These are phyloP conservation scores for Lasiodiplodia sp. DNA, from an alignment of 2,329 filamentous ascomycete genomes.

Conservation along the genomic window DNA sequence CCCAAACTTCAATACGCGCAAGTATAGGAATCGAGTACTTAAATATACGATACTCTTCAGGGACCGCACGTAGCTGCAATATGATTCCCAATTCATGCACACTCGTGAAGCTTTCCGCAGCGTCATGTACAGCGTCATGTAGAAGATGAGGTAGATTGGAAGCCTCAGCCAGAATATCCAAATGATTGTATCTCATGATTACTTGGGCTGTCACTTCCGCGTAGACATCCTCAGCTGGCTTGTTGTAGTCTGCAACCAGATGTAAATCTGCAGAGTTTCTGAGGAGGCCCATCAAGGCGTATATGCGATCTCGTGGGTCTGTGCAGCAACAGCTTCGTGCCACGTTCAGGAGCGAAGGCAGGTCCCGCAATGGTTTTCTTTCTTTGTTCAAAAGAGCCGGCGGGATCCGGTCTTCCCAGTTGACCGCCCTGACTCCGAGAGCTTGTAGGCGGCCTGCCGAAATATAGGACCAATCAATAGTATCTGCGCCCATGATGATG, in stretches of 20 bases:
- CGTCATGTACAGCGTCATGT: neutral
- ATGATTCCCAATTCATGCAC: neutral
- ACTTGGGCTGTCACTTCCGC: neutral
- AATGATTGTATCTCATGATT: neutral
- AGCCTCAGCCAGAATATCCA: neutral
- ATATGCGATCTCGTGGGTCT: slow-evolving; percentile 1
- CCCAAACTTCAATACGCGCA: neutral
- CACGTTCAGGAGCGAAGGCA: neutral
- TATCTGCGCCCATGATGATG: neutral
- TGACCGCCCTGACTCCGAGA: neutral
- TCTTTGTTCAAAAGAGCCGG: neutral
- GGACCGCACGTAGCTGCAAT: neutral
- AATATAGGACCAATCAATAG: neutral
- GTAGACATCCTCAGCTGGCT: neutral
- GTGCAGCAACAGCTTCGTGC: neutral
- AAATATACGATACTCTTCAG: neutral
- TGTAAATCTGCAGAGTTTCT: neutral
- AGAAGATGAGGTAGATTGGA: neutral
- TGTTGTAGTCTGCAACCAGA: slow-evolving; percentile 1
- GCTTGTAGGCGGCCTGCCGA: neutral
- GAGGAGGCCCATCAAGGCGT: slow-evolving; percentile 2
- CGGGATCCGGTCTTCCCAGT: neutral
- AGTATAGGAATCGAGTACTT: neutral
- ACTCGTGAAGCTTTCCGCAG: neutral
- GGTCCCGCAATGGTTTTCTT: neutral